Percentiles rank a stretch among this genome's conserved stretches.
Evolutionary conservation across 495 filamentous ascomycete genomes (phyloP).

Genomic region (Parachaetomium inaequale): DNA sequence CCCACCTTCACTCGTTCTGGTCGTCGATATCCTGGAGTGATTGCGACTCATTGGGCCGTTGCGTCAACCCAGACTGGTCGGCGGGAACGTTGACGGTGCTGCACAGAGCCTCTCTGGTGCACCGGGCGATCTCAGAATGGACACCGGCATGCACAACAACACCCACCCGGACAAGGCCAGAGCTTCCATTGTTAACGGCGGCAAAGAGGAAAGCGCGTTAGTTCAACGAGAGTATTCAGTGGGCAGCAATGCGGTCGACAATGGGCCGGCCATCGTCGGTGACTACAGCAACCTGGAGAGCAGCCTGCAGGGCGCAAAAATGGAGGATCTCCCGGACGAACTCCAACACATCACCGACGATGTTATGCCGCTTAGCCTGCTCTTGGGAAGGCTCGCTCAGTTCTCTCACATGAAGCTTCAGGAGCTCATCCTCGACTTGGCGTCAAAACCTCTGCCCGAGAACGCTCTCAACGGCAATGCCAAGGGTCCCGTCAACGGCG

Average conservation of each 20-base stretch:
- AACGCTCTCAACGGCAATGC: conserved; percentile 50
- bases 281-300: conserved; percentile 20
- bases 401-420: conserved; percentile 73
- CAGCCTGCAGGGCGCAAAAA: conserved; percentile 25
- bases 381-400: conserved; percentile 75
- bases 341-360: conserved; percentile 74
- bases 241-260: conserved; percentile 20
- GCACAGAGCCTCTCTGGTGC: conserved; percentile 27
- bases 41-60: too few species aligned
- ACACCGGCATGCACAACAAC: conserved; percentile 45
- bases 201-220: conserved; percentile 31
- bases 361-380: conserved; percentile 63
- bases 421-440: conserved; percentile 65
- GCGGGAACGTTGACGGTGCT: conserved; percentile 11
- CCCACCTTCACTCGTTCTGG: background rate
- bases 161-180: conserved; percentile 50
- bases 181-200: conserved; percentile 41
- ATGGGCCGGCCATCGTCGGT: conserved; percentile 23
- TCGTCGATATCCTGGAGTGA: background rate
- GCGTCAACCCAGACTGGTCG: background rate
- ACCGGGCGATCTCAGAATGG: conserved; percentile 50
- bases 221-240: conserved; percentile 19
- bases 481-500: background rate
- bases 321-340: conserved; percentile 63
- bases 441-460: conserved; percentile 57